These are phyloP conservation scores for Pythium guiyangense DNA, from an alignment of 352 stramenopile species.

Conservation along the genomic window DNA sequence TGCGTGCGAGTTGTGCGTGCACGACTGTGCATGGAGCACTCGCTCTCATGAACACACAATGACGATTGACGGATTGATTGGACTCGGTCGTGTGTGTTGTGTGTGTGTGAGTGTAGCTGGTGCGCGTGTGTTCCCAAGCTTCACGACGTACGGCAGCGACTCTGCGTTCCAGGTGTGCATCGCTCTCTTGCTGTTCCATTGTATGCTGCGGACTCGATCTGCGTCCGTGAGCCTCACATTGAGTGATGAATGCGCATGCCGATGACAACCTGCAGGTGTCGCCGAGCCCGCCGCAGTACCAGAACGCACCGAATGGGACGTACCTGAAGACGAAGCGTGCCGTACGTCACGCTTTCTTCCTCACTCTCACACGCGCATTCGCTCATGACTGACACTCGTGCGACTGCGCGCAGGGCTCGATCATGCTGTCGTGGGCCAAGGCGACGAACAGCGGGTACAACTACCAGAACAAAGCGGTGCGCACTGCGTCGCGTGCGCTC, in stretches of 20 bases:
- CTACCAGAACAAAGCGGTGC: slow-evolving; percentile 80
- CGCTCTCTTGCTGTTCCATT: too few relatives aligned
- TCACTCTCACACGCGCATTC: too few relatives aligned
- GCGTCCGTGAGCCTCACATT: background rate
- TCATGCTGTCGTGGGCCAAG: slow-evolving; percentile 84
- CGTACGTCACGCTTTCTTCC: slow-evolving; percentile 20
- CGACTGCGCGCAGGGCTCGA: slow-evolving; percentile 38
- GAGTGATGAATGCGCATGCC: background rate
- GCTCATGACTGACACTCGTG: background rate
- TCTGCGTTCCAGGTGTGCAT: slow-evolving; percentile 61
- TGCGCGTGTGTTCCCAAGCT: slow-evolving; percentile 72
- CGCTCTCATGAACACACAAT: too few relatives aligned
- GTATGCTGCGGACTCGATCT: background rate
- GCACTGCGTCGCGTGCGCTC: background rate
- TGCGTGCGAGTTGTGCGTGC: too few relatives aligned
- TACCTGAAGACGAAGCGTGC: slow-evolving; percentile 83
- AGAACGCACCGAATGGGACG: slow-evolving; percentile 30
- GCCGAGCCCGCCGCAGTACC: slow-evolving; percentile 65
- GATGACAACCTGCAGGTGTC: slow-evolving; percentile 25
- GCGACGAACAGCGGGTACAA: slow-evolving; percentile 64
- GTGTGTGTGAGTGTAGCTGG: slow-evolving; percentile 21
- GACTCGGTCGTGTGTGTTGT: too few relatives aligned
- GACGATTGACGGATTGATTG: too few relatives aligned
- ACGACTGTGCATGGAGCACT: too few relatives aligned
- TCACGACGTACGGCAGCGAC: slow-evolving; percentile 67